Evolutionary conservation across 805 yeast species (phyloP).

Genomic region (Tanozyma kutaoensis): DNA sequence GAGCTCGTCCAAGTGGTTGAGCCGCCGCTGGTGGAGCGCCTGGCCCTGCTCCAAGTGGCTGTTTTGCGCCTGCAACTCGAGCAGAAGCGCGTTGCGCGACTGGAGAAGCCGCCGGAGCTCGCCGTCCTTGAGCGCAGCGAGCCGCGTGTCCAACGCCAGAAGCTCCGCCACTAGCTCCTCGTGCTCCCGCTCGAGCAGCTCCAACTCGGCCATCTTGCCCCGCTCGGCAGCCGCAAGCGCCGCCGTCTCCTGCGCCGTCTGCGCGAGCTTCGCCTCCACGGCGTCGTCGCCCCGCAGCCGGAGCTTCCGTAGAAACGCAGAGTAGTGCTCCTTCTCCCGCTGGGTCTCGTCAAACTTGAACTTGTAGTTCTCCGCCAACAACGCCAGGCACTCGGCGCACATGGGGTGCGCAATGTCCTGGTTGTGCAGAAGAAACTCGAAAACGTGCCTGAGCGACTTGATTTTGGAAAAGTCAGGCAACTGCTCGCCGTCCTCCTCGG

Average conservation of each 20-base stretch:
- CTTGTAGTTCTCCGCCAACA: conserved; percentile 51
- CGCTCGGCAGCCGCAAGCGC: conserved; percentile 26
- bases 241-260: conserved; percentile 21
- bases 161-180: conserved; percentile 36
- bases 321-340: conserved; percentile 67
- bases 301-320: conserved; percentile 58
- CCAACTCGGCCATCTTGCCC: conserved; percentile 16
- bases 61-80: conserved; percentile 35
- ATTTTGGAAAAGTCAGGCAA: conserved; percentile 18
- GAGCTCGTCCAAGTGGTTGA: conserved; percentile 55
- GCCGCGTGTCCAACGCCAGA: conserved; percentile 25
- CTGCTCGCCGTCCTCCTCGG: conserved; percentile 3
- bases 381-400: conserved; percentile 72
- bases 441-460: conserved; percentile 47
- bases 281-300: conserved; percentile 15
- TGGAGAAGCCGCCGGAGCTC: conserved; percentile 34
- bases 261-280: conserved; percentile 2
- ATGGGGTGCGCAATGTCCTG: conserved; percentile 75
- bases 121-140: conserved; percentile 16
- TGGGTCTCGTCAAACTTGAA: conserved; percentile 58
- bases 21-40: conserved; percentile 46
- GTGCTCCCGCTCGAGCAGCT: conserved; percentile 27
- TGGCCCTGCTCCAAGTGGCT: conserved; percentile 51
- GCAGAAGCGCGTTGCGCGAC: conserved; percentile 41
- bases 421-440: conserved; percentile 53